Evolutionary conservation across 257 asterid genomes (phyloP).

Genomic region (Coffea eugenioides): DNA sequence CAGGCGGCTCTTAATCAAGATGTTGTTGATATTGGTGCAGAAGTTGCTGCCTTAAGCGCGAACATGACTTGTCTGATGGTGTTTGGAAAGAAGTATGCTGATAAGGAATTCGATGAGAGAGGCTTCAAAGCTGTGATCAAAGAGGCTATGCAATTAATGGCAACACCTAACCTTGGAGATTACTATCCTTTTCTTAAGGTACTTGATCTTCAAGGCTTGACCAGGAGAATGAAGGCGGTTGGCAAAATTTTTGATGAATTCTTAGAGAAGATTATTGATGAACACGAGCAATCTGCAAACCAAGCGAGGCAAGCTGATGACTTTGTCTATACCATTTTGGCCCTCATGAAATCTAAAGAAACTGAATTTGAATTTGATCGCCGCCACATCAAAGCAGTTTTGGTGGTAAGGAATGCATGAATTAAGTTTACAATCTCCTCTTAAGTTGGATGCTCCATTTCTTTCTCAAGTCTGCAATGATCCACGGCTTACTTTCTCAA

Average conservation of each 20-base stretch:
- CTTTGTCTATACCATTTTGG: slow-evolving; percentile 48
- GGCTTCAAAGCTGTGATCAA: slow-evolving; percentile 47
- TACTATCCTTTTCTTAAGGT: slow-evolving; percentile 36
- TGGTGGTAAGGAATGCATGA: slow-evolving; percentile 35
- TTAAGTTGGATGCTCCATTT: too few species aligned
- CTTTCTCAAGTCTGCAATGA: too few species aligned
- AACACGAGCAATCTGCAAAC: slow-evolving; percentile 26
- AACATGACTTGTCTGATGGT: slow-evolving; percentile 55
- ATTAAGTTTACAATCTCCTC: neutral
- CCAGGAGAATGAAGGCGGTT: slow-evolving; percentile 30
- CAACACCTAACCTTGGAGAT: slow-evolving; percentile 48
- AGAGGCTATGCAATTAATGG: slow-evolving; percentile 37
- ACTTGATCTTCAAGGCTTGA: slow-evolving; percentile 49
- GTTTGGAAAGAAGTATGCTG: slow-evolving; percentile 48
- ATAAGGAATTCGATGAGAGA: slow-evolving; percentile 43
- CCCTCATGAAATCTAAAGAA: slow-evolving; percentile 36
- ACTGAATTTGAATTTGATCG: slow-evolving; percentile 40
- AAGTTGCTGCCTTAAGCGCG: slow-evolving; percentile 29
- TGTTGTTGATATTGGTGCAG: slow-evolving; percentile 37
- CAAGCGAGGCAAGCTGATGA: slow-evolving; percentile 23
- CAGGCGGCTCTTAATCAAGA: slow-evolving; percentile 5
- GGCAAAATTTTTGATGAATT: slow-evolving; percentile 40
- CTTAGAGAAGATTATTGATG: slow-evolving; percentile 48
- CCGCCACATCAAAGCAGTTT: slow-evolving; percentile 45
- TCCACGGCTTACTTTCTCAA: too few species aligned